These are phyloP conservation scores for Colletotrichum tabaci DNA, from an alignment of 2,329 filamentous ascomycete species.

Conservation along the genomic window DNA sequence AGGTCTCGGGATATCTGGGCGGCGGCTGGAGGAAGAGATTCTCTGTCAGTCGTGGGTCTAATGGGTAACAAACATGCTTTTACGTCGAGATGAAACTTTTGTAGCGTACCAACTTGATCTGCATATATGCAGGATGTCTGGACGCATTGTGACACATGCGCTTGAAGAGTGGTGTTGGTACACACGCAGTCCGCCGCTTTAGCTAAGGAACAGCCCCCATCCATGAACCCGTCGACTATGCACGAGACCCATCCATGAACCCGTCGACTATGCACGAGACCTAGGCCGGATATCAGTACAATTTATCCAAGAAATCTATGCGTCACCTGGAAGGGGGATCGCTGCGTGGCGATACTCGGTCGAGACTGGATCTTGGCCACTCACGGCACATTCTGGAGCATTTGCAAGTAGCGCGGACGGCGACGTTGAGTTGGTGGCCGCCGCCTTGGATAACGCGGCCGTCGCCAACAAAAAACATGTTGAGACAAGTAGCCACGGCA, in stretches of 20 bases:
- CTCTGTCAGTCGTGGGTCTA: neutral
- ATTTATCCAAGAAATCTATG: neutral
- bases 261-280: conserved; percentile 25
- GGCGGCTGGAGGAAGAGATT: neutral
- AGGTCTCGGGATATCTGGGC: neutral
- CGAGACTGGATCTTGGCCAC: neutral
- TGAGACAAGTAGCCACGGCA: neutral
- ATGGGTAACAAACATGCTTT: neutral
- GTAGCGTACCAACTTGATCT: conserved; percentile 24
- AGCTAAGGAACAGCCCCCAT: conserved; percentile 16
- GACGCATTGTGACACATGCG: conserved; percentile 29
- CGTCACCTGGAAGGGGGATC: neutral
- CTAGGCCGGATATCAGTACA: neutral
- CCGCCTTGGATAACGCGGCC: neutral
- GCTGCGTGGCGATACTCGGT: neutral
- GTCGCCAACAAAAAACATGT: neutral
- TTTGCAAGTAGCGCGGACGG: conserved; percentile 1
- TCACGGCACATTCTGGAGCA: conserved; percentile 32
- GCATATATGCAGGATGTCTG: conserved; percentile 27
- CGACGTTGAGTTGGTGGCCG: neutral
- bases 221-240: conserved; percentile 19
- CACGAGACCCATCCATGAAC: conserved; percentile 8
- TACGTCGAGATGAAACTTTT: too few relatives aligned
- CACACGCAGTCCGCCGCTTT: conserved; percentile 25
- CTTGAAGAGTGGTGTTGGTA: conserved; percentile 30